Evolutionary conservation across 345 rosid species (phyloP), one percentile per base, ranked within the genome.

Genomic region (Ceriops tagal): DNA sequence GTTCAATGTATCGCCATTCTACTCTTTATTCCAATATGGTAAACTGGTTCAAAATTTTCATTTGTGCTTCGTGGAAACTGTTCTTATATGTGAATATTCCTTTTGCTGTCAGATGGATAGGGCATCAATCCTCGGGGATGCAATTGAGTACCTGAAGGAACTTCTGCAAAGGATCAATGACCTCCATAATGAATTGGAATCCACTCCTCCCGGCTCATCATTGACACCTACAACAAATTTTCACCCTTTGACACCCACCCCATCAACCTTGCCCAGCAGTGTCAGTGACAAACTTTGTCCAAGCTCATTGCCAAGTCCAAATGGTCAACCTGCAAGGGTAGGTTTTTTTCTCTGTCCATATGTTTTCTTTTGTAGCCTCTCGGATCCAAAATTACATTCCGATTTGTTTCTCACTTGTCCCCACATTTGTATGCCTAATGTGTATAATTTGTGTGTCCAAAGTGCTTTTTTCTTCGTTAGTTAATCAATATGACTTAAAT

Each of bases 111-210:
- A 93, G 97, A 93, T 93, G 98, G 98, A 93, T 75, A 85, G 98
- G 79, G 98, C 98, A 70, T 93, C 98, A 26, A 93, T 93, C 73
- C 92, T 93, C 15, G 98, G 97, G 72, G 98, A 93, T 79, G 92
- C 98, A 47, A 88, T 93, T 74, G 98, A 93, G 74, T 93, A 93
- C 76, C 83, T 93, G 27, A 93, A 91, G 88, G 98, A 93, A 79
- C 96, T 93, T 32, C 82, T 91, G 65, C 98, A 91, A 61, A 89
- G 96, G 84, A 93, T 93, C 77, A 93, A 81, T 77, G 96, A 91
- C 77, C 92, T 93, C 46, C 96, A 93, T 70, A 86, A 84, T 28
- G 98, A 93, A 72, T 83, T 93, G 71, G 98, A 91, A 73, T 85
- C 97, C 1, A 82, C 84, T 47, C 85, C 93, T 16, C 71, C 90